phyloP scores from a whole-genome alignment of 805 yeast genomes.

The Ogataea pini region DNA sequence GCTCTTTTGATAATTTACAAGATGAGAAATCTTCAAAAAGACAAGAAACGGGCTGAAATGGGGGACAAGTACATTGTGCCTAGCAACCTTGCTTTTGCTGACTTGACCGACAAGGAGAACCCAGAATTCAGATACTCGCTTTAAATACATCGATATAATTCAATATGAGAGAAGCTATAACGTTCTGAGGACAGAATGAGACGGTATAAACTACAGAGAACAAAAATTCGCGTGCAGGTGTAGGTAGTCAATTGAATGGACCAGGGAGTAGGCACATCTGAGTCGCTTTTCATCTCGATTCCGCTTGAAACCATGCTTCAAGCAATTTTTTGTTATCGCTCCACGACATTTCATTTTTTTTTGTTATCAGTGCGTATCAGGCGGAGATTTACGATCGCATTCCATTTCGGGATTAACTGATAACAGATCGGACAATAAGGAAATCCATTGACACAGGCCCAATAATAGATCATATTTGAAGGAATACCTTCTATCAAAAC shows the following conservation, averaged over 20 bases:
- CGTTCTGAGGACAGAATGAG: too few species aligned
- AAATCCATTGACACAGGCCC: too few species aligned
- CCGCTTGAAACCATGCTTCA: too few species aligned
- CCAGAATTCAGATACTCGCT: conserved; percentile 10
- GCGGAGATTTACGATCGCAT: not conserved
- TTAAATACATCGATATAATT: not conserved
- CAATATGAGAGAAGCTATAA: too few species aligned
- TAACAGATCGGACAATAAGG: not conserved
- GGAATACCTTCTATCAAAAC: not conserved
- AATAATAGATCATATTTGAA: too few species aligned
- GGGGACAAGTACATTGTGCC: conserved; percentile 16
- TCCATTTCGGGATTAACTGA: not conserved
- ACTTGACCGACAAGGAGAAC: conserved; percentile 17
- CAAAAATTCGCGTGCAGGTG: too few species aligned
- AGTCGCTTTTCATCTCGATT: too few species aligned
- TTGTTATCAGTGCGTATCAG: not conserved
- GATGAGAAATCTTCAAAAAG: conserved; percentile 2
- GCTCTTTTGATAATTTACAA: conserved; percentile 11
- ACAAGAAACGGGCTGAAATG: conserved; percentile 7
- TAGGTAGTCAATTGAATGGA: too few species aligned
- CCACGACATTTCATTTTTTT: not conserved
- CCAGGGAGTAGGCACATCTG: too few species aligned
- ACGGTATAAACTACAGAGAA: too few species aligned
- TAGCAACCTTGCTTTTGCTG: conserved; percentile 18
- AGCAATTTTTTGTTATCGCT: not conserved